Evolutionary conservation across 2,329 filamentous ascomycete species (phyloP), one percentile per base, ranked within the genome.

Genomic region (Xylaria digitata): DNA sequence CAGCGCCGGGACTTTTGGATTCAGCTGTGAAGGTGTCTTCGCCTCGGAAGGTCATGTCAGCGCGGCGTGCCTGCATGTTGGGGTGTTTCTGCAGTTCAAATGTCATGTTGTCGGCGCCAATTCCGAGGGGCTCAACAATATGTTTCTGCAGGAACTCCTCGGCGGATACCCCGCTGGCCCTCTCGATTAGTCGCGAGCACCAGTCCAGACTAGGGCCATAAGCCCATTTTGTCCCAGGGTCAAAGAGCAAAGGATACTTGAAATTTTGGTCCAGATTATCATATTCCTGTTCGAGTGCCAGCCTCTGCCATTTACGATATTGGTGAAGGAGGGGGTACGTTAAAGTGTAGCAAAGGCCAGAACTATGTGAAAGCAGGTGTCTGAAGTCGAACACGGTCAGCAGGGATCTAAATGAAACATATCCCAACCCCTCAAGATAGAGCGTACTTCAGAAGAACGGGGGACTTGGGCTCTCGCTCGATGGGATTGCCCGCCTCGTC

Each of bases 11-110:
- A 21, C 32, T 40, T 8, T 13, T 19, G 7, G 43, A 32, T 4
- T 54, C 5, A 15, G 63, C 40, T 0, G 30, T 34, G 34, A 60
- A 46, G 0, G 19, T 56, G 26, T 53, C 46, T 9, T 67, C 53
- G 7, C 50, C 54, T 8, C 70, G 69, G 58, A 68, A 67, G 0
- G 66, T 62, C 73, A 72, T 75, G 42, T 71, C 68, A 6, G 52
- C 65, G 21, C 67, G 64, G 6, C 74, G 71, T 4, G 61, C 67
- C 17, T 67, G 63, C 61, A 69, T 70, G 1, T 59, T 45, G 1
- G 70, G 70, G 54, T 71, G 68, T 11, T 67, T 60, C 2, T 60
- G 59, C 19, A 72, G 65, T 61, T 71, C 74, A 63, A 74, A 76
- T 0, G 74, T 73, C 43, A 70, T 73, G 61, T 63, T 60, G 52